Base-by-base conservation (phyloP, 495 filamentous ascomycete species). In the Collariella sp. region DNA sequence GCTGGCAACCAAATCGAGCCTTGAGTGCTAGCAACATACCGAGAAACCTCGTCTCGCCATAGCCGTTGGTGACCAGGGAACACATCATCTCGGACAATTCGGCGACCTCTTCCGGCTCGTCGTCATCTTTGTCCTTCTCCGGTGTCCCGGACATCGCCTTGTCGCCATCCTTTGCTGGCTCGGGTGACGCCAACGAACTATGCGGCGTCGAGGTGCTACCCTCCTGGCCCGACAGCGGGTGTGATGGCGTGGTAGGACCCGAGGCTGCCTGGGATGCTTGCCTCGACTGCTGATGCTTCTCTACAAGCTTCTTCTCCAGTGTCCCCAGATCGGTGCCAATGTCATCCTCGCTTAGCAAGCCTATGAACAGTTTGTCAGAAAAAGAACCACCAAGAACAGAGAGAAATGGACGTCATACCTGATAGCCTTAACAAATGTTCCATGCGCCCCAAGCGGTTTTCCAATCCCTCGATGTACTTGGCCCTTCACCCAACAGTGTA, bases 11-110 rank as follows among this genome's bases (percentile, higher is more conserved):
- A 33, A 15, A 0, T 7, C 15, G 24, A n/a, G 10, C 29, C 13
- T 19, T 11, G 29, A n/a, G n/a, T n/a, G n/a, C n/a, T n/a, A n/a
- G 35, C 7, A 18, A 59, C 79, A 35, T 80, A 95, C 91, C 93
- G 61, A 97, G 95, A 71, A 95, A 98, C 67, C 93, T 79, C 24
- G 93, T 95, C 71, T 98, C 93, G 29, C 93, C 93, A 57, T 83
- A 87, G 61, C 95, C 94, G 56, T 96, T 97, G 7, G 93, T 98
- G n/a, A 98, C 91, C 38, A 98, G 72, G 1, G 90, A 95, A 68
- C 93, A 96, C 93, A 98, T 97, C 86, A 96, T 95, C 70, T 98
- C 93, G 9, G 93, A 95, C 56, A 98, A 65, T 1, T 83, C 86
- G 64, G 94, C 91, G 7, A 95, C 91, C 62, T 95, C 88, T 62